A percentile compares a stretch with the other conserved stretches of the same genome.
phyloP scores from a whole-genome alignment of 2,329 filamentous ascomycete species.

The Scolecobasidium constrictum region DNA sequence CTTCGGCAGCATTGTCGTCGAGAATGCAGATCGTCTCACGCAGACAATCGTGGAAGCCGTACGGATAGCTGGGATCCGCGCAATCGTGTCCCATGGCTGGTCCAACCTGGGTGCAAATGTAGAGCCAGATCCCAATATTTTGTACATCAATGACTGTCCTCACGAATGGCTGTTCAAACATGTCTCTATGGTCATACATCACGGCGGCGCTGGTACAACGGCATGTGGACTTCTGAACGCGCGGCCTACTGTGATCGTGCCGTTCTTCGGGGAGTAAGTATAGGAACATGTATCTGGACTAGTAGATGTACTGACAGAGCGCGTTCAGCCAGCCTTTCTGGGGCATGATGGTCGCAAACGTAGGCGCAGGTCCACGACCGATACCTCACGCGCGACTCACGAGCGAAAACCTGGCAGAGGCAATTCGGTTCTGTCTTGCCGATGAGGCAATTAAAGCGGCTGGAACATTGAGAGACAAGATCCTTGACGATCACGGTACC shows the following conservation, averaged over 20 bases:
- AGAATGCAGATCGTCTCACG: slow-evolving; percentile 30
- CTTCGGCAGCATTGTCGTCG: slow-evolving; percentile 31
- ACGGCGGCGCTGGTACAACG: slow-evolving; percentile 68
- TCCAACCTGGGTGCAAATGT: slow-evolving; percentile 56
- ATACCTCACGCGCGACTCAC: slow-evolving; percentile 58
- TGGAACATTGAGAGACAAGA: neutral
- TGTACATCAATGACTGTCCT: slow-evolving; percentile 62
- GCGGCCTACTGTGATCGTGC: slow-evolving; percentile 63
- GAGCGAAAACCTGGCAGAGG: slow-evolving; percentile 53
- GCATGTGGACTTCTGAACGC: slow-evolving; percentile 62
- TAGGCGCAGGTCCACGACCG: slow-evolving; percentile 53
- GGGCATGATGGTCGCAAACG: slow-evolving; percentile 56
- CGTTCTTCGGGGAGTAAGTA: slow-evolving; percentile 60
- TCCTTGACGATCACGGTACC: neutral
- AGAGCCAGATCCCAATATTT: slow-evolving; percentile 47
- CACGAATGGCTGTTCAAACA: slow-evolving; percentile 68
- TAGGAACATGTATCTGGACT: neutral
- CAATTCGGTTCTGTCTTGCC: slow-evolving; percentile 39
- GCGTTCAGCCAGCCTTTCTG: slow-evolving; percentile 53
- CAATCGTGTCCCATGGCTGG: slow-evolving; percentile 66
- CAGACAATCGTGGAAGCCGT: slow-evolving; percentile 45
- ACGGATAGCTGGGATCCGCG: slow-evolving; percentile 53
- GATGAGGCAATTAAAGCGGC: neutral
- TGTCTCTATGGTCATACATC: slow-evolving; percentile 57
- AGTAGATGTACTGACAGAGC: neutral